Conservation (phyloP, 495 filamentous ascomycete species). For the Xylaria cubensis region DNA sequence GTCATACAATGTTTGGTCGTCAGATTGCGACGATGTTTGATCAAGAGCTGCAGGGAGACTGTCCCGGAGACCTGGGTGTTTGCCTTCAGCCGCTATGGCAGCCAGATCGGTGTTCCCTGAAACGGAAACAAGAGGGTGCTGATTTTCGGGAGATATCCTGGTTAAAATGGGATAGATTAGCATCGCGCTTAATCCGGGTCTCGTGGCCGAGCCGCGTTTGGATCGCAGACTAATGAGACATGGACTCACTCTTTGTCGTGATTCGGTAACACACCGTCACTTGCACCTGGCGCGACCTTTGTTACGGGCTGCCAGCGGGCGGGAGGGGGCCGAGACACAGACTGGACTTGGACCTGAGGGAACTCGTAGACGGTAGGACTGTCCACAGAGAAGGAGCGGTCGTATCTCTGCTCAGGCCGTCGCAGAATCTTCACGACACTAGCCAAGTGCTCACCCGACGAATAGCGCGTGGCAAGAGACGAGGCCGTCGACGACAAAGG, state of each 20-base stretch:
- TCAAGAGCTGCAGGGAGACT: conserved; percentile 48
- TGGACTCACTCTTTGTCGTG: conserved; percentile 38
- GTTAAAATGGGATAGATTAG: conserved; percentile 39
- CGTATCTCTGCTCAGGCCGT: conserved; percentile 54
- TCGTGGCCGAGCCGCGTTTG: conserved; percentile 22
- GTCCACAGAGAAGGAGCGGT: conserved; percentile 59
- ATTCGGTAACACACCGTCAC: conserved; percentile 24
- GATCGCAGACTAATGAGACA: conserved; percentile 36
- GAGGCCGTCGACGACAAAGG: conserved; percentile 61
- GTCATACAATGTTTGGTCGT: conserved; percentile 38
- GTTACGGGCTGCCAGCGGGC: conserved; percentile 32
- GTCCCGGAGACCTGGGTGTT: conserved; percentile 44
- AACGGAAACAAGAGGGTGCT: conserved; percentile 32
- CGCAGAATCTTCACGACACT: conserved; percentile 41
- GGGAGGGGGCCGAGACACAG: conserved; percentile 17
- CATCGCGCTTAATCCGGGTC: conserved; percentile 19
- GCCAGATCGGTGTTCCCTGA: conserved; percentile 30
- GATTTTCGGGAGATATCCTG: conserved; percentile 34
- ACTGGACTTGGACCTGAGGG: conserved; percentile 36
- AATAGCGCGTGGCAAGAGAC: conserved; percentile 55
- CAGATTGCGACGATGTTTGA: conserved; percentile 39
- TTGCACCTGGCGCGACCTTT: conserved; percentile 12
- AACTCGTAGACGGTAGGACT: conserved; percentile 65
- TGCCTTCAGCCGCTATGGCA: conserved; percentile 42
- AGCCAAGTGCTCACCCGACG: conserved; percentile 52